phyloP scores from a whole-genome alignment of 495 filamentous ascomycete species.

The Penicillium herquei region DNA sequence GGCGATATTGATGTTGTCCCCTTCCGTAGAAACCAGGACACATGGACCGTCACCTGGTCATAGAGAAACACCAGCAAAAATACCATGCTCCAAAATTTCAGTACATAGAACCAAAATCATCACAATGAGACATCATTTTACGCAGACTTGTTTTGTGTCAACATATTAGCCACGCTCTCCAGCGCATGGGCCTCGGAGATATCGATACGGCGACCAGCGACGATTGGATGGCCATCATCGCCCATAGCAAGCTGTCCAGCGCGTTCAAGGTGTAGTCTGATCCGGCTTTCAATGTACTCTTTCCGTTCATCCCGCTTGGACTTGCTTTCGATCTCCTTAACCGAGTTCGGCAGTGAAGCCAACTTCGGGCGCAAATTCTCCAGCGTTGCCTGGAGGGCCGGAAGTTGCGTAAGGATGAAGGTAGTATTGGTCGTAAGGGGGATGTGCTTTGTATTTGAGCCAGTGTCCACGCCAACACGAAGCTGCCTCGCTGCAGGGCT shows the following conservation, averaged over 20 bases:
- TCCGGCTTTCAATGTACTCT: constrained; percentile 74
- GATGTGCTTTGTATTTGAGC: constrained; percentile 35
- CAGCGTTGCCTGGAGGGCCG: constrained; percentile 67
- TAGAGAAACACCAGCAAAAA: constrained; percentile 13
- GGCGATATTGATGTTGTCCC: constrained; percentile 65
- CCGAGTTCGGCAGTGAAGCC: constrained; percentile 46
- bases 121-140: constrained; percentile 5
- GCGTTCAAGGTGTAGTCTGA: constrained; percentile 46
- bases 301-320: constrained; percentile 55
- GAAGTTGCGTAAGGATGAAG: constrained; percentile 80
- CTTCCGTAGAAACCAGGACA: constrained; percentile 64
- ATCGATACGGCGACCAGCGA: constrained; percentile 43
- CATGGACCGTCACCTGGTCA: constrained; percentile 58
- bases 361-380: constrained; percentile 60
- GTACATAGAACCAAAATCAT: constrained; percentile 1
- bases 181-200: constrained; percentile 46
- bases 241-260: constrained; percentile 42
- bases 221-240: constrained; percentile 34
- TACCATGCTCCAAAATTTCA: constrained; percentile 1
- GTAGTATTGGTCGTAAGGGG: constrained; percentile 70
- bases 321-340: constrained; percentile 32
- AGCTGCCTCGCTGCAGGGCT: constrained; percentile 43
- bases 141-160: constrained; percentile 32
- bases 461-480: constrained; percentile 41
- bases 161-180: constrained; percentile 43